Evolutionary conservation across 2,329 filamentous ascomycete genomes (phyloP), one percentile per base, ranked within the genome.

Genomic region (Fusarium setosum): DNA sequence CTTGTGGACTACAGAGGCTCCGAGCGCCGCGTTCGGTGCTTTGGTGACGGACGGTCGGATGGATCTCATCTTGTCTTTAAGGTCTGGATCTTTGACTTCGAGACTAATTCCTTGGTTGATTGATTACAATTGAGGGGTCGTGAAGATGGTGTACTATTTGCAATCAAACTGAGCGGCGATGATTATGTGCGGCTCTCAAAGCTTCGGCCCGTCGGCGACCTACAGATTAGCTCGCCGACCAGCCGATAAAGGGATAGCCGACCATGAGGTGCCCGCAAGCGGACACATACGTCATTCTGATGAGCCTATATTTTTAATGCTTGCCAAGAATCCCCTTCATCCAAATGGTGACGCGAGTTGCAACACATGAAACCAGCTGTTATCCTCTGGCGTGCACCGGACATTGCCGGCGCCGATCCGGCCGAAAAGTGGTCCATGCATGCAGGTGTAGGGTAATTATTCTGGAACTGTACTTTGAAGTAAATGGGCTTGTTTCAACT

Each of bases 121-220:
- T 35, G 51, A 24, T 45, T 45, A 45, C 31, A 45, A 35, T 29
- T 54, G 9, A 20, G 31, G 26, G 24, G 38, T 8, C 26, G n/a
- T 34, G n/a, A 37, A 45, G 40, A 35, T 24, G 34, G 38, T 53
- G 23, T 45, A n/a, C n/a, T n/a, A 53, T 44, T 45, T 53, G 50
- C 35, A 53, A 44, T 44, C 50, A 41, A 41, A 17, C 10, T 21
- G 37, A 35, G 26, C 34, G 24, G 29, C 38, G n/a, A 35, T 37
- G 44, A 21, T 32, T 32, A n/a, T 6, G 32, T 34, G 29, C 20
- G 26, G 38, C 18, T 17, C 20, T 24, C 24, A 3, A 23, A 37
- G 51, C 29, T 44, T 29, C 51, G 51, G 51, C 5, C 34, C 31
- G 40, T 54, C 51, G 51, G 51, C 40, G 51, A 54, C 29, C 40